These are phyloP conservation scores for Torulaspora franciscae DNA, from an alignment of 805 yeast species.

Conservation along the genomic window DNA sequence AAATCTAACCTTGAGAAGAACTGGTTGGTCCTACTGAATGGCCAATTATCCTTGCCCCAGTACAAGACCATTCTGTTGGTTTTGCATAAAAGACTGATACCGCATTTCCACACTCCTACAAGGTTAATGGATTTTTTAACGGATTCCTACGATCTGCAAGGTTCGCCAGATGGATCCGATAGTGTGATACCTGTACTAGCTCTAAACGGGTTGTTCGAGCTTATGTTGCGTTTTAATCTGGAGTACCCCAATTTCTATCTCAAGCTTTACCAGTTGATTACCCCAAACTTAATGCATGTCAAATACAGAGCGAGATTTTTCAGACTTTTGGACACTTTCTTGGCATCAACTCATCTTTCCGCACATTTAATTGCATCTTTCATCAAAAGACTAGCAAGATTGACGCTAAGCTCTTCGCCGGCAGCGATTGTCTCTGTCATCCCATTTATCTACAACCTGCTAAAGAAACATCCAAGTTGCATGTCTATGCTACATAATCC, in stretches of 20 bases:
- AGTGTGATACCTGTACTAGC: conserved; percentile 70
- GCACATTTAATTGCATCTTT: conserved; percentile 82
- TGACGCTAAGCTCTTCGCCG: conserved; percentile 75
- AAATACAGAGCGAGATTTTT: conserved; percentile 82
- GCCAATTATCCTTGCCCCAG: conserved; percentile 47
- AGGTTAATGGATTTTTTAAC: conserved; percentile 89
- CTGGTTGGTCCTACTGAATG: conserved; percentile 55
- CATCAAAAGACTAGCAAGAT: conserved; percentile 72
- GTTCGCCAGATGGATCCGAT: conserved; percentile 34
- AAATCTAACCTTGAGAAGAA: conserved; percentile 63
- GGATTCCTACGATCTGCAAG: conserved; percentile 59
- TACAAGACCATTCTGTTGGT: conserved; percentile 65
- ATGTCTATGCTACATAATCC: conserved; percentile 75
- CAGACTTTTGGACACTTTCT: conserved; percentile 77
- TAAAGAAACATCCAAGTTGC: conserved; percentile 91
- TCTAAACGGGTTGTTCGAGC: conserved; percentile 78
- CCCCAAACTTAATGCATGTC: conserved; percentile 68
- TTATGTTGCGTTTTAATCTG: conserved; percentile 74
- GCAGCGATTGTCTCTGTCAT: conserved; percentile 80
- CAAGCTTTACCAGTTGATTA: conserved; percentile 76
- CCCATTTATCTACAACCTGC: conserved; percentile 86
- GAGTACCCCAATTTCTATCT: conserved; percentile 88
- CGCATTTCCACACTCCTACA: conserved; percentile 73
- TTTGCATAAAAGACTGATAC: conserved; percentile 79
- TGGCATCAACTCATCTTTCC: conserved; percentile 83